Conservation (phyloP, 148 eudicot species). For the Salicornia ramosissima region DNA sequence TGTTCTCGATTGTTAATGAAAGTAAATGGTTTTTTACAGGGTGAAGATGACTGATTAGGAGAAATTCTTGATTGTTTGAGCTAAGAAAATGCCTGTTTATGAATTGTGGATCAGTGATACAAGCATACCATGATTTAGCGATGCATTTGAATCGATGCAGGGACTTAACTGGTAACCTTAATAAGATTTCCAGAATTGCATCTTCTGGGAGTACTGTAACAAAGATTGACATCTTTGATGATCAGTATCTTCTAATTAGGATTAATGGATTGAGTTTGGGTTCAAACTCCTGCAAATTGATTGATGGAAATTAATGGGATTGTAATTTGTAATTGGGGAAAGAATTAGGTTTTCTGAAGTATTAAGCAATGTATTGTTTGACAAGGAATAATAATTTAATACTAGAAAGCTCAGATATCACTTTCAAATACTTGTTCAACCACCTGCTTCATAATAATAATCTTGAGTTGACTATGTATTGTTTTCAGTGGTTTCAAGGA, state of each 20-base stretch:
- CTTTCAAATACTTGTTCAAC: constrained; percentile 4
- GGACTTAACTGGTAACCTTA: constrained; percentile 30
- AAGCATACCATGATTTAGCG: constrained; percentile 26
- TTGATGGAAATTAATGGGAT: neutral
- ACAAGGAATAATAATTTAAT: neutral
- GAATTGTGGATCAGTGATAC: constrained; percentile 20
- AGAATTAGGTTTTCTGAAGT: neutral
- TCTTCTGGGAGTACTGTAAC: constrained; percentile 25
- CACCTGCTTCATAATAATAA: neutral
- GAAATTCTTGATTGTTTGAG: constrained; percentile 18
- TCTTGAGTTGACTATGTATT: no score
- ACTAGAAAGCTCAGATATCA: neutral
- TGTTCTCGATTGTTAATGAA: constrained; percentile 6
- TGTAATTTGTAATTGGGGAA: neutral
- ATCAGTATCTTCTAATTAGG: neutral
- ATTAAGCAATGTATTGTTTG: neutral
- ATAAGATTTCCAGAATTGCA: constrained; percentile 21
- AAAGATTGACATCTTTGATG: constrained; percentile 6
- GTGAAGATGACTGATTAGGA: constrained; percentile 27
- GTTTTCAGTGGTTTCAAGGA: no score
- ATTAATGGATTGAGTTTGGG: neutral
- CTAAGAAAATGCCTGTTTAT: constrained; percentile 17
- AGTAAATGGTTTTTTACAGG: constrained; percentile 20
- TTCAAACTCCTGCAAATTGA: neutral
- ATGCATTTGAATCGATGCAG: constrained; percentile 26